phyloP scores from a whole-genome alignment of 345 rosid species.

The Conringia planisiliqua region DNA sequence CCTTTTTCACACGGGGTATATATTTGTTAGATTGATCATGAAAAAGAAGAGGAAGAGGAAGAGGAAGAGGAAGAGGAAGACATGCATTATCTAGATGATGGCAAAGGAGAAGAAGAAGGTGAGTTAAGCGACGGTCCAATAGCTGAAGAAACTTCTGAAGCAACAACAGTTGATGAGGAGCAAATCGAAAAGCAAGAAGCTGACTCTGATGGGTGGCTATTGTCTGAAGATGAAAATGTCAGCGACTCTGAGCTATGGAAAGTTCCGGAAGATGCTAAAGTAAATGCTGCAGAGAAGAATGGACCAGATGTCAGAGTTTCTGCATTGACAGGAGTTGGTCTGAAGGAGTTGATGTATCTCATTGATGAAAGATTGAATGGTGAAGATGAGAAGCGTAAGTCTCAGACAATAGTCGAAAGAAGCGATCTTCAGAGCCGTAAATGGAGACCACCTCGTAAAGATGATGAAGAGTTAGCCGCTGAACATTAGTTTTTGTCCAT shows the following conservation, averaged over 20 bases:
- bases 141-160: conserved; percentile 36
- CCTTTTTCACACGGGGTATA: background rate
- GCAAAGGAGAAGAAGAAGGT: conserved; percentile 24
- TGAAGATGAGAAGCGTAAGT: conserved; percentile 39
- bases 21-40: conserved; percentile 63
- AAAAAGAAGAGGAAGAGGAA: conserved; percentile 47
- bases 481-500: background rate
- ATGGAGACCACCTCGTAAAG: conserved; percentile 69
- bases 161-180: conserved; percentile 15
- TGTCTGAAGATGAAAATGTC: conserved; percentile 43
- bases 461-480: conserved; percentile 32
- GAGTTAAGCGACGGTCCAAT: conserved; percentile 17
- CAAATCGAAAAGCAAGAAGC: conserved; percentile 23
- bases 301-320: conserved; percentile 66
- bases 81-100: conserved; percentile 30
- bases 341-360: conserved; percentile 62
- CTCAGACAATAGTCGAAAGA: conserved; percentile 37
- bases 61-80: conserved; percentile 48
- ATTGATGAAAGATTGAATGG: conserved; percentile 54
- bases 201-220: conserved; percentile 44
- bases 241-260: conserved; percentile 34
- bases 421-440: conserved; percentile 41
- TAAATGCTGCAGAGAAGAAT: conserved; percentile 17
- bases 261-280: conserved; percentile 20
- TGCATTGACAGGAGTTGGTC: conserved; percentile 67